phyloP scores from a whole-genome alignment of 345 rosid species.

The Ricinus communis region DNA sequence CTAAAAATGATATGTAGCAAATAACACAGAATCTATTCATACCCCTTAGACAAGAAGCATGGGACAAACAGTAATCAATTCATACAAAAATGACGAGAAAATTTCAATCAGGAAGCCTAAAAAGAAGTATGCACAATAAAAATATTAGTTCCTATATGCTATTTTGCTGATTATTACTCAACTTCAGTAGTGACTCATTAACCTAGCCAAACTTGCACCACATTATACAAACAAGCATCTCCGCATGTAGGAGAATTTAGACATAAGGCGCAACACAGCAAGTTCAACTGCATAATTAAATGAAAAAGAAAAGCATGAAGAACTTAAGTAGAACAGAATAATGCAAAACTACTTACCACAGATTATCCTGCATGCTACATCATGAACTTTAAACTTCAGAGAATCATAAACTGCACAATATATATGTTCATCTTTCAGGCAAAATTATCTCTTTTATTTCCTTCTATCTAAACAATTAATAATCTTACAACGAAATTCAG shows the following conservation, averaged over 20 bases:
- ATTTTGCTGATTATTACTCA: not conserved
- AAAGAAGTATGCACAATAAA: no score
- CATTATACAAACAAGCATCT: not conserved
- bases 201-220: not conserved
- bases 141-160: not conserved
- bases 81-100: not conserved
- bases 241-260: not conserved
- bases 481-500: constrained; percentile 15
- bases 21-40: not conserved
- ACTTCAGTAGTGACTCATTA: not conserved
- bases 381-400: no score
- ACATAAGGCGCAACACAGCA: no score
- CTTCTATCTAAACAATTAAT: not conserved
- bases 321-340: no score
- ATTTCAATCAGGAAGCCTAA: not conserved
- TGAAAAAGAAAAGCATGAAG: no score
- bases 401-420: no score
- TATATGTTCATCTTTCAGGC: no score
- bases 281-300: no score
- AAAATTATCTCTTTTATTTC: no score
- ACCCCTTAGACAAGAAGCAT: not conserved
- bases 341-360: no score
- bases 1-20: not conserved
- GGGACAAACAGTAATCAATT: not conserved
- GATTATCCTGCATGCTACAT: no score